These are phyloP conservation scores for Trichothecium roseum DNA, from an alignment of 2,329 filamentous ascomycete species.

Conservation along the genomic window DNA sequence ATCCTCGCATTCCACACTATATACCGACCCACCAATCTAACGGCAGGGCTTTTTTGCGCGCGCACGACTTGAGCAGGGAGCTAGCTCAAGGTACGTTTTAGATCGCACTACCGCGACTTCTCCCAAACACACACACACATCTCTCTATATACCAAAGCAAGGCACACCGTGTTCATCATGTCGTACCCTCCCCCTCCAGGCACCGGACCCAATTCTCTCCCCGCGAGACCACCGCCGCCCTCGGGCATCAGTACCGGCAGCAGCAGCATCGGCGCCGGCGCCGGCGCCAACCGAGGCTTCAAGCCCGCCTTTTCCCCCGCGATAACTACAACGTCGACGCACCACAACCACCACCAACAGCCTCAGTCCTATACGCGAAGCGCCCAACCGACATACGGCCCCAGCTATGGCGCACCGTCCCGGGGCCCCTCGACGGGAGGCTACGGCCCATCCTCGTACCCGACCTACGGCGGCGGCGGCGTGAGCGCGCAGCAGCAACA, in stretches of 20 bases:
- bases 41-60: constrained; percentile 1
- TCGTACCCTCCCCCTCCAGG: constrained; percentile 82
- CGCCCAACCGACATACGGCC: constrained; percentile 13
- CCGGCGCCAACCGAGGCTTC: constrained; percentile 19
- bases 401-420: constrained; percentile 4
- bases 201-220: constrained; percentile 50
- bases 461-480: no score
- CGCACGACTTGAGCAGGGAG: constrained; percentile 22
- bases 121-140: no score
- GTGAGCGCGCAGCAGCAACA: constrained; percentile 8
- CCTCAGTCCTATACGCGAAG: constrained; percentile 4
- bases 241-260: constrained; percentile 6
- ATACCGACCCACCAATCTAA: no score
- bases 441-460: no score
- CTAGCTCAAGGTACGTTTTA: constrained; percentile 42
- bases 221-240: constrained; percentile 64
- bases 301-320: constrained; percentile 40
- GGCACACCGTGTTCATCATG: constrained; percentile 55
- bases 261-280: constrained; percentile 10
- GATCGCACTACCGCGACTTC: constrained; percentile 1
- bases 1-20: no score
- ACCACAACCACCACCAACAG: background rate
- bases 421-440: background rate
- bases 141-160: no score
- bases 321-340: constrained; percentile 22